A percentile compares a stretch with the other conserved stretches of the same genome.
Conservation (phyloP, 1,139 yeast genomes). For the Saccharomyces hybrid region DNA sequence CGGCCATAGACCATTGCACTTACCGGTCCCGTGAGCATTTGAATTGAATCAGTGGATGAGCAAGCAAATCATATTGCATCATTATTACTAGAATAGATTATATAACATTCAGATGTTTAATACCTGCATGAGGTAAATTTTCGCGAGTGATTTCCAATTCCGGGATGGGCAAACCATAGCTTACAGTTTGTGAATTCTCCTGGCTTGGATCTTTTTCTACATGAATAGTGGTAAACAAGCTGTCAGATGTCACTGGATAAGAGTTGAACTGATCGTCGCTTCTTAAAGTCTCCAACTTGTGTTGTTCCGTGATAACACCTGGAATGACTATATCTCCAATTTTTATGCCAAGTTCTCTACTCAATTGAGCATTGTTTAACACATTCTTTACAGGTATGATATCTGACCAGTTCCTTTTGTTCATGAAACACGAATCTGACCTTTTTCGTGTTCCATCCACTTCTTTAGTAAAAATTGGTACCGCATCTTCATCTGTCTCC, state of each 20-base stretch:
- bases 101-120: constrained; percentile 16
- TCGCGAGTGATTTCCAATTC: constrained; percentile 33
- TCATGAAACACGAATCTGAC: constrained; percentile 54
- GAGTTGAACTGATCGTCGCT: constrained; percentile 23
- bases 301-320: constrained; percentile 22
- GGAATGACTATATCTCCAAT: constrained; percentile 30
- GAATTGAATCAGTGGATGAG: background rate
- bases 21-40: background rate
- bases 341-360: constrained; percentile 17
- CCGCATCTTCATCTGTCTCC: constrained; percentile 70
- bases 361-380: constrained; percentile 18
- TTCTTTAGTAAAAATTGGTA: constrained; percentile 59
- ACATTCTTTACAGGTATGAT: constrained; percentile 39
- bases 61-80: background rate
- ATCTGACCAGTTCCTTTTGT: too few relatives aligned
- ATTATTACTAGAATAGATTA: background rate
- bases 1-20: background rate
- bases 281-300: constrained; percentile 13
- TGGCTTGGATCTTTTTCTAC: constrained; percentile 56
- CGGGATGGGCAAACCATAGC: constrained; percentile 68
- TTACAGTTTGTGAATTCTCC: constrained; percentile 48
- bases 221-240: constrained; percentile 62
- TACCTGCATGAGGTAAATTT: constrained; percentile 17
- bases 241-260: constrained; percentile 50
- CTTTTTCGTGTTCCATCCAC: constrained; percentile 49